A percentile compares a stretch with the other conserved stretches of the same genome.
phyloP scores from a whole-genome alignment of 306 rosid genomes.

The Pyrus communis region DNA sequence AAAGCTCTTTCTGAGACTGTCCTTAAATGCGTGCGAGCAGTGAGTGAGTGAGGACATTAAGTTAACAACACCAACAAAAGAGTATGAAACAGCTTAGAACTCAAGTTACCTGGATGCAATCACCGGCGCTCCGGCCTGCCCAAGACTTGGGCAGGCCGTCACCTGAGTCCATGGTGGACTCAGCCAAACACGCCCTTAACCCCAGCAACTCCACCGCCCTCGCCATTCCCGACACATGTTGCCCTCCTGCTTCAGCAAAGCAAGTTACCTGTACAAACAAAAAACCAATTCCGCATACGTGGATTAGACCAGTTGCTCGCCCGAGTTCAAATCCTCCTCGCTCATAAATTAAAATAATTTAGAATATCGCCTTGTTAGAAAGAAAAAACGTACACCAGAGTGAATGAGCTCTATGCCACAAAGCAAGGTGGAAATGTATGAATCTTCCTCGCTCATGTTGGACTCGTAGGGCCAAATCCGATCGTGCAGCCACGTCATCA shows the following conservation, averaged over 20 bases:
- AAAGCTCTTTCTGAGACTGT: conserved; percentile 70
- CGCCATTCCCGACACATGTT: conserved; percentile 72
- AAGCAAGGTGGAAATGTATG: conserved; percentile 67
- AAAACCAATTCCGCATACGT: background rate
- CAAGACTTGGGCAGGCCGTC: conserved; percentile 63
- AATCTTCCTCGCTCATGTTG: conserved; percentile 65
- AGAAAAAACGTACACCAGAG: conserved; percentile 45
- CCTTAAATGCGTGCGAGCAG: background rate
- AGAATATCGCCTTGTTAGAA: background rate
- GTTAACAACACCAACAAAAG: background rate
- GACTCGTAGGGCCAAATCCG: conserved; percentile 96
- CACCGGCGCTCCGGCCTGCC: conserved; percentile 50
- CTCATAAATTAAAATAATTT: background rate
- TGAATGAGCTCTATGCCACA: conserved; percentile 80
- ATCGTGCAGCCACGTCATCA: conserved; percentile 74
- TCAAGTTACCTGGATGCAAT: conserved; percentile 52
- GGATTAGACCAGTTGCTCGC: background rate
- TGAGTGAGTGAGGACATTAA: background rate
- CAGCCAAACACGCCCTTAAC: conserved; percentile 69
- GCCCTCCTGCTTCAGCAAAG: conserved; percentile 96
- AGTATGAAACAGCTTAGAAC: background rate
- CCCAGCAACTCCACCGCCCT: conserved; percentile 62
- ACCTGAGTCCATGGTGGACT: conserved; percentile 79
- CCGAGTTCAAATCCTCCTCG: background rate
- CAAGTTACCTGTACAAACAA: conserved; percentile 59